A percentile compares a stretch with the other conserved stretches of the same genome.
Evolutionary conservation across 2,329 filamentous ascomycete genomes (phyloP).

Genomic region (Aureobasidium sp.): DNA sequence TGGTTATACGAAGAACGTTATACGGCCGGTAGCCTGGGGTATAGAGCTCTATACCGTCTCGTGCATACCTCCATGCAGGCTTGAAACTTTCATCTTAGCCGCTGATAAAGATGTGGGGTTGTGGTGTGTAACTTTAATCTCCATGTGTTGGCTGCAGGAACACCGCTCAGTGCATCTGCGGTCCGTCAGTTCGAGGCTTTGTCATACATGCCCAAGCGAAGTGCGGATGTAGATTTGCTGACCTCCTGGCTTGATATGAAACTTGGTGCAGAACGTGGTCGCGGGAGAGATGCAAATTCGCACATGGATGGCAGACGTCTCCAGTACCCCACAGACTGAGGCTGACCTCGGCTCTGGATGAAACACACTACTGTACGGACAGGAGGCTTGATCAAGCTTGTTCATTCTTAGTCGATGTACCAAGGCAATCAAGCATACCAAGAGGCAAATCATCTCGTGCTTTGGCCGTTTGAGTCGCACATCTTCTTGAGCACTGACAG

Average conservation of each 20-base stretch:
- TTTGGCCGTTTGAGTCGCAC: not conserved
- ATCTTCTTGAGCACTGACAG: not conserved
- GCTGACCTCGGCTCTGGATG: not conserved
- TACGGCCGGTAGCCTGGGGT: not conserved
- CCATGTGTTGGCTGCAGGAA: not conserved
- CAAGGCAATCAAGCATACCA: not conserved
- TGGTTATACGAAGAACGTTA: not conserved
- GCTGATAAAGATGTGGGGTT: not conserved
- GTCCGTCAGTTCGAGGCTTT: not conserved
- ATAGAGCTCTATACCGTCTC: not conserved
- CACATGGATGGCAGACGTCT: not conserved
- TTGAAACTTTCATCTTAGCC: not conserved
- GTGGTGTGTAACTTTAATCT: slow-evolving; percentile 1
- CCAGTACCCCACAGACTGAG: not conserved
- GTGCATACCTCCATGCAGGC: slow-evolving; percentile 2
- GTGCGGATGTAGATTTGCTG: not conserved
- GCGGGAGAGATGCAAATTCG: not conserved
- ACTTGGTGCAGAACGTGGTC: not conserved
- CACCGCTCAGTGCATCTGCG: not conserved
- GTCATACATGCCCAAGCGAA: not conserved
- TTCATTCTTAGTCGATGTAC: not conserved
- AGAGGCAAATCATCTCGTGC: not conserved
- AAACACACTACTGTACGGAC: slow-evolving; percentile 1
- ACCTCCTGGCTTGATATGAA: not conserved
- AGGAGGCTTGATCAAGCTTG: slow-evolving; percentile 1